Percentiles rank a stretch among this genome's conserved stretches.
Conservation (phyloP, 2,329 filamentous ascomycete species). For the Curvularia eragrostidis region DNA sequence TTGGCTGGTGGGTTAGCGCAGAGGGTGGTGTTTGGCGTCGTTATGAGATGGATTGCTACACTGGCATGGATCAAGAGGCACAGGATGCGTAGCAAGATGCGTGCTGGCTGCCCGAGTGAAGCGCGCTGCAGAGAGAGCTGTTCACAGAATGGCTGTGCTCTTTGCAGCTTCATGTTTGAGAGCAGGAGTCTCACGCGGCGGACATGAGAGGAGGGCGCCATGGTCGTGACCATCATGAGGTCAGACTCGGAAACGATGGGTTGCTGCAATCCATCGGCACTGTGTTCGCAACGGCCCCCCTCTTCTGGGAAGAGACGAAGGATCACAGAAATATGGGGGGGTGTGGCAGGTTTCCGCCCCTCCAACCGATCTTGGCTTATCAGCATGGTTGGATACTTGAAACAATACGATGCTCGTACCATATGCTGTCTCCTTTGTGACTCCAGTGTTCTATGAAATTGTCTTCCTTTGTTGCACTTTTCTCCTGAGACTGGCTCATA, state of each 20-base stretch:
- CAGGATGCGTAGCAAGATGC: neutral
- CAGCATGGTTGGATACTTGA: neutral
- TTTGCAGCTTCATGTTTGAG: neutral
- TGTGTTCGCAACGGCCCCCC: neutral
- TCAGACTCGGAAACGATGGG: neutral
- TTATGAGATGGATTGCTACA: neutral
- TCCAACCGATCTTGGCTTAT: neutral
- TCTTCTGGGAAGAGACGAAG: neutral
- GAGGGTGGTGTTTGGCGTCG: neutral
- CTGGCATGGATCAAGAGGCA: neutral
- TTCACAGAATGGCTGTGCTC: neutral
- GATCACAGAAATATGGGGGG: neutral
- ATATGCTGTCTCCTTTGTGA: neutral
- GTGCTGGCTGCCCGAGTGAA: neutral
- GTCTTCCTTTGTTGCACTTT: neutral
- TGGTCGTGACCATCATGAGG: neutral
- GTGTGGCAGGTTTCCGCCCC: neutral
- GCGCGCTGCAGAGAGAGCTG: neutral
- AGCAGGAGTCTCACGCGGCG: neutral
- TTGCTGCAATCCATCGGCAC: no score
- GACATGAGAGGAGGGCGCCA: neutral
- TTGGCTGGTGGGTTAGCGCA: neutral
- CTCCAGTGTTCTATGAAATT: neutral
- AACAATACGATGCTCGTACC: neutral
- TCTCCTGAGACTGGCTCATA: neutral